Evolutionary conservation across 768 basidiomycete species (phyloP), one percentile per base, ranked within the genome.

Genomic region (Ramaria rubella): DNA sequence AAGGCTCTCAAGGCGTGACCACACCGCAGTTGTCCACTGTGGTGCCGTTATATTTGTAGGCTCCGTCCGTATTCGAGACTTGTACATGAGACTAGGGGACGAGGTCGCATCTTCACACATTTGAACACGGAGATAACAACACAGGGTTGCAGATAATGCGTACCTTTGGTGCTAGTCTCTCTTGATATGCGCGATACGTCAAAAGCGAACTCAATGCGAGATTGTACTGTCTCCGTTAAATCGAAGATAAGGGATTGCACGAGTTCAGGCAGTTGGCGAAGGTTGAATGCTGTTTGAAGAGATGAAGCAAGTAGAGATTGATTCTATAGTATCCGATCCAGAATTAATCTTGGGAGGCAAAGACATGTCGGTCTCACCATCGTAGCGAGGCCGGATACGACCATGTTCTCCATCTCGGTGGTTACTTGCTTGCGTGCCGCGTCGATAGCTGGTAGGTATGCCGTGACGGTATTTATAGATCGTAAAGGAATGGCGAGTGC

Each of bases 221-320:
- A 79, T 61, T 92, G 88, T 3, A 96, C 87, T 0, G 87, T 85
- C 48, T 90, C 85, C 19, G 85, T 89, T 7, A 97, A 73, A 67
- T 95, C 91, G 5, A 72, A 70, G 17, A 96, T 73, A 2, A 98
- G 79, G 51, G 81, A 81, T 57, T 86, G 82, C 4, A 97, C 89
- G 5, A 97, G 79, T 24, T 82, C 79, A 0, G 95, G 90, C 11
- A 99, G 76, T 15, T 90, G 80, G 27, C 87, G 79, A 14, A 99
- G 80, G 67, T 97, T 99, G 70, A 92, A 89, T 4, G 95, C 94
- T 1, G 93, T 97, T 75, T 98, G 96, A 12, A 99, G 77, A 0
- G 95, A 92, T 1, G 92, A 94, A 0, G 94, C 92, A 1, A 99
- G 78, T 17, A 95, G 71, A 1, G 92, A 83, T 71, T 91, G 93